Conservation (phyloP, 2,329 filamentous ascomycete species). For the Trichophyton mentagrophytes region DNA sequence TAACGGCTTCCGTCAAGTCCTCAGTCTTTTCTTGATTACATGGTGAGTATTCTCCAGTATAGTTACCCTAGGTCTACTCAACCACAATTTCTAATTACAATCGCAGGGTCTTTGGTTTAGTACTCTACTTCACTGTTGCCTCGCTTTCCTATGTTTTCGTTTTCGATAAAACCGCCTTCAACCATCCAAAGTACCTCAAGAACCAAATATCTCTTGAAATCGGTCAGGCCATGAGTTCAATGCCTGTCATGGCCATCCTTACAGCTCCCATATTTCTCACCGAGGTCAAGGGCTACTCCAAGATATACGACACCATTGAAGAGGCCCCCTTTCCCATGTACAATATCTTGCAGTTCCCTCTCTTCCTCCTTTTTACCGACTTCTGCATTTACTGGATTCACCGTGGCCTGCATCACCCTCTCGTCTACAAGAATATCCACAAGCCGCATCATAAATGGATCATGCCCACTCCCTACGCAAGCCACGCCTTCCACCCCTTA, state of each 20-base stretch:
- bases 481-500: constrained; percentile 86
- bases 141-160: constrained; percentile 74
- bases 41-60: constrained; percentile 47
- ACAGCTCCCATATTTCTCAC: constrained; percentile 69
- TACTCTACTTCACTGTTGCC: constrained; percentile 76
- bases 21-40: constrained; percentile 70
- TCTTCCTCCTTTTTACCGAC: constrained; percentile 83
- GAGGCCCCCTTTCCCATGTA: constrained; percentile 69
- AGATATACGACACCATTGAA: constrained; percentile 68
- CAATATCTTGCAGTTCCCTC: constrained; percentile 68
- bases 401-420: constrained; percentile 67
- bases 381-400: constrained; percentile 87
- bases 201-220: constrained; percentile 86
- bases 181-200: constrained; percentile 89
- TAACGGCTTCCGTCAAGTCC: constrained; percentile 59
- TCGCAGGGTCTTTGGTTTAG: constrained; percentile 65
- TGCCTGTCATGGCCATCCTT: constrained; percentile 72
- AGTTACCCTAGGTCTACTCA: background rate
- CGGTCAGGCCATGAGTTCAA: constrained; percentile 57
- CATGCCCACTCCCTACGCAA: constrained; percentile 88
- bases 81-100: constrained; percentile 6
- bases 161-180: constrained; percentile 79
- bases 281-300: constrained; percentile 73
- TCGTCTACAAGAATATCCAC: constrained; percentile 76
- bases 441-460: constrained; percentile 99